Percentiles rank a stretch among this genome's conserved stretches.
Evolutionary conservation across 169 alveolate species (phyloP).

Genomic region (Eimeria acervulina): DNA sequence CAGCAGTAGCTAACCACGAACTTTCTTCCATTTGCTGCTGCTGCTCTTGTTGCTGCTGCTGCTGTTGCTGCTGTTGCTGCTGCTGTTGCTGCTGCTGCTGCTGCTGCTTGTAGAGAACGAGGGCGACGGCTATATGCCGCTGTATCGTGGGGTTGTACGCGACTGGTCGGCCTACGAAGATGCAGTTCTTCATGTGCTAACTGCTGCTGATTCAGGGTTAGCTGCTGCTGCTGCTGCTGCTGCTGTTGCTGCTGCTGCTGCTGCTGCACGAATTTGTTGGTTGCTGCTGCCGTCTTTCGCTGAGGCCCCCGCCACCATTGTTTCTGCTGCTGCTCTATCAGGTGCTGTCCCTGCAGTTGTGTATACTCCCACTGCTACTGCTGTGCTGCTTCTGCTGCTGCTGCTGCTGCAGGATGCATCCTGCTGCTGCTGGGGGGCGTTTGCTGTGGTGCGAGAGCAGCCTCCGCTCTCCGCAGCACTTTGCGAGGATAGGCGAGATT

Average conservation of each 20-base stretch:
- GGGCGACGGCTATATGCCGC: neutral
- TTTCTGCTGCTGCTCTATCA: neutral
- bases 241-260: slow-evolving; percentile 39
- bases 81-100: slow-evolving; percentile 59
- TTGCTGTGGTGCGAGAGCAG: slow-evolving; percentile 80
- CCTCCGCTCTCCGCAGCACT: slow-evolving; percentile 67
- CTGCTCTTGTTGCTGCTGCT: neutral
- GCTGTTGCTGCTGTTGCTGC: slow-evolving; percentile 29
- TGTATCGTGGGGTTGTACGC: neutral
- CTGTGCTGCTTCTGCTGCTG: slow-evolving; percentile 31
- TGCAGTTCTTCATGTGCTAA: neutral
- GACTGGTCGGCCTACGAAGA: neutral
- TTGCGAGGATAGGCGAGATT: slow-evolving; percentile 48
- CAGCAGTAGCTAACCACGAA: neutral
- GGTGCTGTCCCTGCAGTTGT: neutral
- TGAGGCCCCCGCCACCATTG: neutral
- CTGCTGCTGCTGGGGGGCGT: neutral
- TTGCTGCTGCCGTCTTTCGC: too few relatives aligned
- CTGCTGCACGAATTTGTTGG: too few relatives aligned
- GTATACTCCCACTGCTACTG: neutral
- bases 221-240: slow-evolving; percentile 36
- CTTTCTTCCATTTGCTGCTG: neutral
- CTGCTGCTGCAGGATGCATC: slow-evolving; percentile 21
- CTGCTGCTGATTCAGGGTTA: neutral
- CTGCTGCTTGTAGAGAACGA: neutral